phyloP scores from a whole-genome alignment of 2,329 filamentous ascomycete species.

The Trichoderma cornu-damae region DNA sequence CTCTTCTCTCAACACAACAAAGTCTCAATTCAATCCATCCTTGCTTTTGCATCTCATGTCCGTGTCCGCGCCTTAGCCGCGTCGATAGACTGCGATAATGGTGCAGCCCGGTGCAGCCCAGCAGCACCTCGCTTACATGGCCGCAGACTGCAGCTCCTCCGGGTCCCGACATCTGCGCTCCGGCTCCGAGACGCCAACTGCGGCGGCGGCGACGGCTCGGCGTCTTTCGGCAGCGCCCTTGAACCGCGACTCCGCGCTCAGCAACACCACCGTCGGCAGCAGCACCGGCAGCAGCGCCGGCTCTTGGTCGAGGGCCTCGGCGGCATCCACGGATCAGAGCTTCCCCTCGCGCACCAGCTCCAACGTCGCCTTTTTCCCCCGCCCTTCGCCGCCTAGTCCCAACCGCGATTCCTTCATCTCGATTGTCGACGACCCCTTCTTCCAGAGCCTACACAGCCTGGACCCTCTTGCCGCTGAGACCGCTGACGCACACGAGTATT shows the following conservation, averaged over 20 bases:
- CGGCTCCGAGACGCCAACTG: slow-evolving; percentile 17
- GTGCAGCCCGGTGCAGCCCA: slow-evolving; percentile 26
- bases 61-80: slow-evolving; percentile 22
- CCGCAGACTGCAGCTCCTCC: slow-evolving; percentile 19
- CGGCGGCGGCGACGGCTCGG: slow-evolving; percentile 21
- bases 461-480: slow-evolving; percentile 33
- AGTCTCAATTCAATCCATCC: neutral
- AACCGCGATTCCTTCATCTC: slow-evolving; percentile 48
- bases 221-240: neutral
- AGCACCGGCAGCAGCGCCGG: slow-evolving; percentile 15
- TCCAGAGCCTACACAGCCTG: slow-evolving; percentile 45
- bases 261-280: slow-evolving; percentile 19
- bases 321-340: slow-evolving; percentile 18
- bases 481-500: slow-evolving; percentile 25
- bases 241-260: slow-evolving; percentile 25
- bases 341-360: slow-evolving; percentile 20
- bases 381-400: slow-evolving; percentile 24
- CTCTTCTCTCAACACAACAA: neutral
- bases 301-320: slow-evolving; percentile 10
- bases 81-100: slow-evolving; percentile 31
- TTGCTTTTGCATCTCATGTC: slow-evolving; percentile 23
- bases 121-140: slow-evolving; percentile 16
- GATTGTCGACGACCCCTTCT: slow-evolving; percentile 53
- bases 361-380: neutral
- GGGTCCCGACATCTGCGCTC: slow-evolving; percentile 7